These are phyloP conservation scores for Exsudoporus frostii DNA, from an alignment of 768 basidiomycete species.

Conservation along the genomic window DNA sequence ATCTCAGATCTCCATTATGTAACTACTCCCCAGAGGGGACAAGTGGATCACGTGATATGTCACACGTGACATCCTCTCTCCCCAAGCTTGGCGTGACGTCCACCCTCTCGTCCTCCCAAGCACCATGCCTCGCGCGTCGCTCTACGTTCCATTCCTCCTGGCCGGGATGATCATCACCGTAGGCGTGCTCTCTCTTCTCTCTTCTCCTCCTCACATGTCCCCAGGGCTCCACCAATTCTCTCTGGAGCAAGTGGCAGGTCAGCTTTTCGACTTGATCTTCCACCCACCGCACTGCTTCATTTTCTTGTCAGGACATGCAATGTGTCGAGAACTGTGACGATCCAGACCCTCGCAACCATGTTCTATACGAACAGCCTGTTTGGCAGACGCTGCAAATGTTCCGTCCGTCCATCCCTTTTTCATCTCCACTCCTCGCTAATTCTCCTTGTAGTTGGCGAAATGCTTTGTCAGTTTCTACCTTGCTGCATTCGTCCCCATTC, in stretches of 20 bases:
- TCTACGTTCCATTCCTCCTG: conserved; percentile 77
- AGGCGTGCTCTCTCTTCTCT: conserved; percentile 5
- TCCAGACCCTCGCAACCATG: conserved; percentile 53
- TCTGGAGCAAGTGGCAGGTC: conserved; percentile 84
- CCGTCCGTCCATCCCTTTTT: conserved; percentile 46
- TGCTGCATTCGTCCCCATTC: conserved; percentile 11
- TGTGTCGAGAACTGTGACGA: conserved; percentile 90
- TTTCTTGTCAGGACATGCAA: conserved; percentile 78
- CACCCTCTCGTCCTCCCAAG: neutral
- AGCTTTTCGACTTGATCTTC: conserved; percentile 10
- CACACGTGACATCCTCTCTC: conserved; percentile 15
- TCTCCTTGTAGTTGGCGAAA: conserved; percentile 76
- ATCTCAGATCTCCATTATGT: conserved; percentile 25
- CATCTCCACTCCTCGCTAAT: conserved; percentile 28
- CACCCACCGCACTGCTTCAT: neutral
- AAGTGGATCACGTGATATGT: conserved; percentile 25
- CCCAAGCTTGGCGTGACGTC: conserved; percentile 5
- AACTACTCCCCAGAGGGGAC: conserved; percentile 1
- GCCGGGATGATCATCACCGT: conserved; percentile 92
- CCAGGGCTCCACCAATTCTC: conserved; percentile 76
- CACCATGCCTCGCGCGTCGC: conserved; percentile 56
- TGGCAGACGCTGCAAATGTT: conserved; percentile 93
- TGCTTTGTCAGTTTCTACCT: conserved; percentile 67
- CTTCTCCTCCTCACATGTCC: conserved; percentile 1
- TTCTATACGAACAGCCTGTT: conserved; percentile 92